Evolutionary conservation across 2,329 filamentous ascomycete genomes (phyloP).

Genomic region (Colletotrichum musicola): DNA sequence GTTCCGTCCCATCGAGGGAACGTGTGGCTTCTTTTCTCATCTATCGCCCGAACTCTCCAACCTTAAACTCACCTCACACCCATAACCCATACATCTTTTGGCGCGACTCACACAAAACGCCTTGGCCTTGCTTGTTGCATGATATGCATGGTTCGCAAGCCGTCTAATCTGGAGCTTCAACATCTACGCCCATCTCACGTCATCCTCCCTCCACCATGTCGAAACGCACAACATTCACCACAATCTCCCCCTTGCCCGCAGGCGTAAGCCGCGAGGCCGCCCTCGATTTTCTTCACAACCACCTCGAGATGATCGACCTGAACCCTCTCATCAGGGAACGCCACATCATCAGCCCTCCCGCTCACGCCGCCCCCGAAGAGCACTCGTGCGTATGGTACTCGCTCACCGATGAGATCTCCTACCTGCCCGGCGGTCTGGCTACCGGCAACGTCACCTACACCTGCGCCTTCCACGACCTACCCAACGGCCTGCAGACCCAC

Average conservation of each 20-base stretch:
- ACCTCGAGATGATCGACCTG: slow-evolving; percentile 86
- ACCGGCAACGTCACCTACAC: slow-evolving; percentile 81
- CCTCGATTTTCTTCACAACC: slow-evolving; percentile 80
- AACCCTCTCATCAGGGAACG: slow-evolving; percentile 85
- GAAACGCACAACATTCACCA: slow-evolving; percentile 79
- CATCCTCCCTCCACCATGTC: slow-evolving; percentile 63
- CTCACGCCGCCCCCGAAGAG: slow-evolving; percentile 78
- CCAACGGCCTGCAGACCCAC: slow-evolving; percentile 81
- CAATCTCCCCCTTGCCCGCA: slow-evolving; percentile 80
- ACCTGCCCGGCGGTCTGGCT: slow-evolving; percentile 75
- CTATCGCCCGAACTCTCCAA: slow-evolving; percentile 20
- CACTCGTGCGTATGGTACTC: slow-evolving; percentile 81
- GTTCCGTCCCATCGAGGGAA: slow-evolving; percentile 14
- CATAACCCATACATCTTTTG: not conserved
- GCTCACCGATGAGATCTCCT: slow-evolving; percentile 81
- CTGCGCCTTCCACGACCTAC: slow-evolving; percentile 82
- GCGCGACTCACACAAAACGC: no score
- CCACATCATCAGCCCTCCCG: slow-evolving; percentile 75
- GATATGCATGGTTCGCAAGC: not conserved
- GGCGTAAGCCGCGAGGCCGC: slow-evolving; percentile 77
- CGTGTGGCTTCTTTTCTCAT: not conserved
- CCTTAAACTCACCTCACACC: slow-evolving; percentile 26
- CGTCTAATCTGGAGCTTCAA: not conserved
- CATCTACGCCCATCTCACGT: not conserved
- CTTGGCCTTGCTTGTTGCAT: no score